Percentiles rank a stretch among this genome's conserved stretches.
Conservation (phyloP, 306 rosid genomes). For the Gleditsia sinensis region DNA sequence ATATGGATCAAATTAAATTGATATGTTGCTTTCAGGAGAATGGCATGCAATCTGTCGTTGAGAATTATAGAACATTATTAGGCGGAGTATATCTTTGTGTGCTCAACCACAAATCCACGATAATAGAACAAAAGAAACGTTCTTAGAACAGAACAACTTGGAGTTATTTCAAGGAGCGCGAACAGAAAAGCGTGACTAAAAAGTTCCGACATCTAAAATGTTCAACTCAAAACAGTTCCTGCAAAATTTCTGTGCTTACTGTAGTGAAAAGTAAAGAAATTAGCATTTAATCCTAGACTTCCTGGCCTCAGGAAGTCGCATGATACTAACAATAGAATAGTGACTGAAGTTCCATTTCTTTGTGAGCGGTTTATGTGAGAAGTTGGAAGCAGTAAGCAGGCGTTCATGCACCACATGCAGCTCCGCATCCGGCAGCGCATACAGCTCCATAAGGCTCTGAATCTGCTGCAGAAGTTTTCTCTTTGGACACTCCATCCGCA, state of each 20-base stretch:
- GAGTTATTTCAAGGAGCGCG: too few relatives aligned
- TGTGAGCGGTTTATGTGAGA: not conserved
- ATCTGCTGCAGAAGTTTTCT: not conserved
- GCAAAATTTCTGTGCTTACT: not conserved
- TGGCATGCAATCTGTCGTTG: not conserved
- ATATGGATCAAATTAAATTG: too few relatives aligned
- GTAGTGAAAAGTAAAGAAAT: not conserved
- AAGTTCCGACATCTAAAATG: too few relatives aligned
- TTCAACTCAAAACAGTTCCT: not conserved
- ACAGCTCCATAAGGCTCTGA: constrained; percentile 19
- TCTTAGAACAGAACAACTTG: not conserved
- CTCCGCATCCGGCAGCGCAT: constrained; percentile 7
- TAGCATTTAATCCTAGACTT: not conserved
- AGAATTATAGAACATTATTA: not conserved
- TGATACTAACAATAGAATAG: not conserved
- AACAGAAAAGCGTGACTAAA: too few relatives aligned
- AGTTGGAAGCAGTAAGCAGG: not conserved
- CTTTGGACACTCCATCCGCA: constrained; percentile 10
- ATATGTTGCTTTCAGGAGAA: not conserved
- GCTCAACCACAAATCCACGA: not conserved
- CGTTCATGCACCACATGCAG: constrained; percentile 9
- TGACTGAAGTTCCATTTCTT: not conserved
- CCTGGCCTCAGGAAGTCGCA: not conserved
- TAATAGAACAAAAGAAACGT: not conserved
- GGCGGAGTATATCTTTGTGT: not conserved